phyloP scores from a whole-genome alignment of 768 basidiomycete genomes.

The Lanmaoa rubissima region DNA sequence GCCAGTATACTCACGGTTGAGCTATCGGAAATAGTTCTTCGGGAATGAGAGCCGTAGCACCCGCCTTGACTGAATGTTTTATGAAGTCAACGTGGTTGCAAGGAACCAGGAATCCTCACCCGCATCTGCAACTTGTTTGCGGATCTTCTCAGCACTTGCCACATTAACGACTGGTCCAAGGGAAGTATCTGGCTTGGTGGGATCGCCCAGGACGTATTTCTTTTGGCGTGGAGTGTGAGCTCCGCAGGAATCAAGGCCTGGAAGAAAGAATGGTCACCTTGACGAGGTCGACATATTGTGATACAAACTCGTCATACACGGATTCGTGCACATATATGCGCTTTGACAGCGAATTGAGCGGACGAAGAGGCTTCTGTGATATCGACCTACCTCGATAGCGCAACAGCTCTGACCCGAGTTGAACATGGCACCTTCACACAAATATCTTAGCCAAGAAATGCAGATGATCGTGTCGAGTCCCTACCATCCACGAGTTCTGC shows the following conservation, averaged over 20 bases:
- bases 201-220: constrained; percentile 87
- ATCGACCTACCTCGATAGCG: constrained; percentile 68
- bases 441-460: neutral
- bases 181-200: constrained; percentile 66
- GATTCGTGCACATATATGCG: constrained; percentile 92
- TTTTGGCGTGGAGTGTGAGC: constrained; percentile 25
- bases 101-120: constrained; percentile 39
- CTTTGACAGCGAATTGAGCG: constrained; percentile 34
- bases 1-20: constrained; percentile 49
- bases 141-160: constrained; percentile 79
- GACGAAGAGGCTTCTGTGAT: neutral
- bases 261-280: constrained; percentile 45
- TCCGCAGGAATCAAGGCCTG: neutral
- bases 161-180: constrained; percentile 93
- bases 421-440: constrained; percentile 75
- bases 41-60: constrained; percentile 74
- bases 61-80: constrained; percentile 55
- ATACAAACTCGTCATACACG: constrained; percentile 77
- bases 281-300: constrained; percentile 65
- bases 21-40: constrained; percentile 67
- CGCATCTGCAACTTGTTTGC: constrained; percentile 85
- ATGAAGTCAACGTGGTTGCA: neutral
- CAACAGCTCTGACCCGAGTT: constrained; percentile 99
- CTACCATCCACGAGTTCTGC: constrained; percentile 89
- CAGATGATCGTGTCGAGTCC: neutral